Conservation (phyloP, 148 eudicot species). For the Amaranthus hypochondriacus region DNA sequence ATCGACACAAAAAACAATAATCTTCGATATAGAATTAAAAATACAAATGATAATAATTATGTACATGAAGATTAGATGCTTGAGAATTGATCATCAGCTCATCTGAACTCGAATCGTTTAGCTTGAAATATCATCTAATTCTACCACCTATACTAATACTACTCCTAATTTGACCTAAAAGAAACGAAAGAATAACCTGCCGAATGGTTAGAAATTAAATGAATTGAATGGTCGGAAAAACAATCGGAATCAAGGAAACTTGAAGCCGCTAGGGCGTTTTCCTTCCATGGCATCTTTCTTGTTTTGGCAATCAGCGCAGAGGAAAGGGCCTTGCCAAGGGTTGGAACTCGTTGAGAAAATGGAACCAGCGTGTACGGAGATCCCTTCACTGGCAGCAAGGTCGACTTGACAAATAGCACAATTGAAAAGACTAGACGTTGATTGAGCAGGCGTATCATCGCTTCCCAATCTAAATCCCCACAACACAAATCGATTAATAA, state of each 20-base stretch:
- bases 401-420: slow-evolving; percentile 80
- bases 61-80: slow-evolving; percentile 10
- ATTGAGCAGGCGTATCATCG: slow-evolving; percentile 38
- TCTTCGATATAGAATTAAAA: too few species aligned
- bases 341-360: slow-evolving; percentile 75
- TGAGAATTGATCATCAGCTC: neutral
- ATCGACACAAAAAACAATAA: too few species aligned
- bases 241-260: slow-evolving; percentile 29
- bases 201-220: slow-evolving; percentile 23
- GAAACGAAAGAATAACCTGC: slow-evolving; percentile 7
- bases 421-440: slow-evolving; percentile 47
- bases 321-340: slow-evolving; percentile 96
- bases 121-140: slow-evolving; percentile 8
- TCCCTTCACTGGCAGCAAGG: slow-evolving; percentile 72
- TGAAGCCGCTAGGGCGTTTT: slow-evolving; percentile 80
- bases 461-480: slow-evolving; percentile 55
- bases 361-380: slow-evolving; percentile 88
- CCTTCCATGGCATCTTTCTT: slow-evolving; percentile 99
- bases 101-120: neutral
- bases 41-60: neutral
- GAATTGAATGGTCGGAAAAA: slow-evolving; percentile 14
- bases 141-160: slow-evolving; percentile 9
- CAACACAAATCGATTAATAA: neutral
- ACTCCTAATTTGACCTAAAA: slow-evolving; percentile 1
- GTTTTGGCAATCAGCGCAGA: slow-evolving; percentile 63